Base-by-base conservation (phyloP, 768 basidiomycete genomes). In the Scleroderma bovista region DNA sequence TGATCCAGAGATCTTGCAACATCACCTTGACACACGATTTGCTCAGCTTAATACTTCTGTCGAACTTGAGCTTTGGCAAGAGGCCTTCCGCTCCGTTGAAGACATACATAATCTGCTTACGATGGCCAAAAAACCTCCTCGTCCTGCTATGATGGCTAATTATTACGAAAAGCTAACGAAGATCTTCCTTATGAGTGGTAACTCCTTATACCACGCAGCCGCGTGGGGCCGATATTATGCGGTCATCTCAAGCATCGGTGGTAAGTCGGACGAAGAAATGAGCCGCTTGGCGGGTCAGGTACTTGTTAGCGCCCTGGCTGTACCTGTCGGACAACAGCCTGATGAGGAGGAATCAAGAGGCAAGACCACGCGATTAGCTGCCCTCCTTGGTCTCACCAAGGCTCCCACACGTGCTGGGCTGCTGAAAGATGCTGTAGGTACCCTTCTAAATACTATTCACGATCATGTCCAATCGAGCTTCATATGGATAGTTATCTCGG, bases 31-130 rank as follows among this genome's bases (percentile, higher is more conserved):
- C 65, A 94, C 93, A 16, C 91, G 94, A 49, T 98, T 99, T 66
- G 88, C 90, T 23, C 94, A 98, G 73, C 81, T 98, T 54, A 93
- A 93, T 61, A 89, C 93, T 17, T 93, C 93, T 1, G 93, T 98
- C 58, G 93, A 98, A 67, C 84, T 99, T 55, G 95, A 99, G 70
- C 78, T 99, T 23, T 99, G 95, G 95, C 94, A 97, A 63, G 95
- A 97, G 62, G 95, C 93, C 10, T 99, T 97, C 80, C 88, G 95
- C 52, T 93, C 92, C 37, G 93, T 97, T 52, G 95, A 99, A 68
- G 95, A 99, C 67, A 89, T 97, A 34, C 95, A 98, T 73, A 93
- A 93, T 60, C 79, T 98, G 32, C 81, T 99, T 56, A 89, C 85
- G 11, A 84, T 92, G 80, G 87, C 88, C 24, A 95, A 95, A 68